These are phyloP conservation scores for Xanthoconium separans DNA, from an alignment of 1,284 basidiomycete genomes.

Conservation along the genomic window DNA sequence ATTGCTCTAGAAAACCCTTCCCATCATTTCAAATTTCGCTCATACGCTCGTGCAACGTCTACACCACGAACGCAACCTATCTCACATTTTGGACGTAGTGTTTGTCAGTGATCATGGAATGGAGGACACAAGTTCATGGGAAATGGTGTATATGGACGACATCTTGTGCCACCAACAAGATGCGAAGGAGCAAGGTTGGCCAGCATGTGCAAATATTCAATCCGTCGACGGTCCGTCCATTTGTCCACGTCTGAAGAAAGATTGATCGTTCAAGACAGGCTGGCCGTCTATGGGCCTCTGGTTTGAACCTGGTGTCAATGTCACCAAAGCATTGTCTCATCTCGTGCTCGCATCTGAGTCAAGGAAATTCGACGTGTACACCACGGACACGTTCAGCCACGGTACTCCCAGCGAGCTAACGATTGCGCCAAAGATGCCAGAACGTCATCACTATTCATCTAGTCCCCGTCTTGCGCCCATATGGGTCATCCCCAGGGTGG, in stretches of 20 bases:
- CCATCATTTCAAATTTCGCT: no score
- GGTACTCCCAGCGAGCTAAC: background rate
- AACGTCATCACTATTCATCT: constrained; percentile 71
- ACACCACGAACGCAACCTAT: no score
- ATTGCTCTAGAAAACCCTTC: no score
- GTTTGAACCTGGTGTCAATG: constrained; percentile 49
- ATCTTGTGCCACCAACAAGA: no score
- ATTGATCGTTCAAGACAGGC: constrained; percentile 33
- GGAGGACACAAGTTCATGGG: no score
- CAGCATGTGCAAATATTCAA: constrained; percentile 19
- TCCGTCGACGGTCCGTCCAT: constrained; percentile 23
- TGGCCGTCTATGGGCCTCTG: constrained; percentile 85
- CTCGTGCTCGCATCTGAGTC: constrained; percentile 44
- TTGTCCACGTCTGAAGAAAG: background rate
- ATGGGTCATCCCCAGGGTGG: constrained; percentile 79
- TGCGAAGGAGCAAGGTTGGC: constrained; percentile 26
- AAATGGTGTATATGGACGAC: no score
- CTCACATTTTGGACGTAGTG: no score
- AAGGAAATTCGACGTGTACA: constrained; percentile 74
- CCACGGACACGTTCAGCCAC: constrained; percentile 48
- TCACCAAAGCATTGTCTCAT: constrained; percentile 46
- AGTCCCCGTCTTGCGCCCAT: constrained; percentile 78
- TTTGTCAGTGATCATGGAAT: no score
- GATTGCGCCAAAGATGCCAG: constrained; percentile 58
- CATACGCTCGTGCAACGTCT: no score